Evolutionary conservation across 495 filamentous ascomycete species (phyloP), one percentile per base, ranked within the genome.

Genomic region (Penicillium steckii): DNA sequence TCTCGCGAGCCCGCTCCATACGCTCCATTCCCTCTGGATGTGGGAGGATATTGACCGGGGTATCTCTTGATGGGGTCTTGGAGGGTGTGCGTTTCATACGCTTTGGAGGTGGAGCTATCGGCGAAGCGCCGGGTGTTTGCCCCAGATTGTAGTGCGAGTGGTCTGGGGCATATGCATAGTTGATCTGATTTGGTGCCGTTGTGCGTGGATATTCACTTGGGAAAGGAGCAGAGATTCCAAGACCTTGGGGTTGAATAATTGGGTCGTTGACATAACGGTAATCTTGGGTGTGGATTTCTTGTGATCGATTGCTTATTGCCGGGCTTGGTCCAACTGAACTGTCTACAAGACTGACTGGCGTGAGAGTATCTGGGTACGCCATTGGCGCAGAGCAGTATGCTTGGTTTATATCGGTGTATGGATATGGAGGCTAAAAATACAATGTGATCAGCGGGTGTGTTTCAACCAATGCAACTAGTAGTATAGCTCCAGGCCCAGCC

Each of bases 311-410:
- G 46, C 70, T 71, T 46, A 74, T 46, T 12, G 60, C 71, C 38
- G 74, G 74, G 42, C 70, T 75, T 9, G 68, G 59, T 33, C 60
- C 50, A 26, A 69, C 72, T 42, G 69, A 62, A 52, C 44, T 71
- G 40, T 75, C 74, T 13, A 70, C 65, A 1, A 77, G 65, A 46
- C 72, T 72, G 57, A 72, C 68, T 22, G 74, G 72, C 2, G 72
- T 75, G 23, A 73, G 47, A 30, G 72, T 62, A 43, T 50, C 24
- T 24, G 65, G 40, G 47, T 54, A 65, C 13, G 63, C 71, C 41
- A 71, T 44, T 19, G 67, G 50, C 25, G 63, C 60, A 17, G 64
- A 60, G 51, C 64, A 72, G 50, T 74, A 75, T 1, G 70, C 60
- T 37, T 64, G 57, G 45, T 53, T 59, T 19, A 61, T 52, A 8